Evolutionary conservation across 805 yeast genomes (phyloP).

Genomic region (Nematodospora valgi): DNA sequence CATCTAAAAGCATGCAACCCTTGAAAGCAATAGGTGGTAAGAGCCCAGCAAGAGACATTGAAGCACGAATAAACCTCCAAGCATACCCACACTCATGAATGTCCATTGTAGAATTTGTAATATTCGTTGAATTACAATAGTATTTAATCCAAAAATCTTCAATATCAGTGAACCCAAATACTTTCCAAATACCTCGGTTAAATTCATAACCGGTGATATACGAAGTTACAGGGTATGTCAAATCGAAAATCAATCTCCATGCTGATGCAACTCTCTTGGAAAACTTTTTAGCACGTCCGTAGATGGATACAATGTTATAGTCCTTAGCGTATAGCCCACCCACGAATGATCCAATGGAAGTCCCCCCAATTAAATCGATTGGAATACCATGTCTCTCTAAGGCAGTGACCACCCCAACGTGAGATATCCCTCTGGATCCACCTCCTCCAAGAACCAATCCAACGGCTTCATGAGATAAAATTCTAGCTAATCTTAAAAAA

Average conservation of each 20-base stretch:
- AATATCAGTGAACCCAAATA: constrained; percentile 85
- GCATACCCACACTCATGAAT: constrained; percentile 89
- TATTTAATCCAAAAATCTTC: constrained; percentile 95
- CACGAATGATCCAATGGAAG: constrained; percentile 92
- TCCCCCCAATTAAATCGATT: constrained; percentile 91
- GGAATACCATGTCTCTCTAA: constrained; percentile 92
- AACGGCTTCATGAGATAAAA: constrained; percentile 87
- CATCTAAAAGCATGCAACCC: constrained; percentile 92
- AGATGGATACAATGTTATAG: constrained; percentile 85
- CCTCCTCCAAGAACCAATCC: constrained; percentile 97
- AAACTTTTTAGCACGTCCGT: constrained; percentile 85
- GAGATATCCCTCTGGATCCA: constrained; percentile 93
- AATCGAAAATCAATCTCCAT: constrained; percentile 81
- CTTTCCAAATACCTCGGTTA: constrained; percentile 96
- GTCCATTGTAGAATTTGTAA: constrained; percentile 93
- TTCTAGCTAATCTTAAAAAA: constrained; percentile 83
- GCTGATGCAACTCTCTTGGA: constrained; percentile 75
- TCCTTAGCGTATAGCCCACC: constrained; percentile 95
- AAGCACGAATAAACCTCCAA: constrained; percentile 93
- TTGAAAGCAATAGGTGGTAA: constrained; percentile 85
- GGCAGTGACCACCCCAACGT: constrained; percentile 87
- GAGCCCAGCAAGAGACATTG: constrained; percentile 94
- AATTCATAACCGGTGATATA: constrained; percentile 97
- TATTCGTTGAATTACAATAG: constrained; percentile 89
- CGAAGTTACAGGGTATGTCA: constrained; percentile 91